phyloP scores from a whole-genome alignment of 495 filamentous ascomycete genomes.

The Thermochaetoides thermophila region DNA sequence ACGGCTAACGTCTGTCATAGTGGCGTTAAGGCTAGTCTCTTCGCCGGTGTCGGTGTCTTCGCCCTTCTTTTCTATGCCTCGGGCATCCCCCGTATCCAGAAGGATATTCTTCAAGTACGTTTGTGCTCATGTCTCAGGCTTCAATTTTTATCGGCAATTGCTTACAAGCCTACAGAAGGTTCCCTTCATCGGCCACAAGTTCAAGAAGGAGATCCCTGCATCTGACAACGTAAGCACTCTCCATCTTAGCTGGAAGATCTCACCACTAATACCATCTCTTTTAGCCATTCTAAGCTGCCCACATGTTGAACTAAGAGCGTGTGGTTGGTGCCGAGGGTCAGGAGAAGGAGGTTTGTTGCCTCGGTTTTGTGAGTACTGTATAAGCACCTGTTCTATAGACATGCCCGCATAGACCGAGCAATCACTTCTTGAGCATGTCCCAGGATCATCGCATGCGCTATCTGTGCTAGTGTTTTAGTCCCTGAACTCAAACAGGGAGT shows the following conservation, averaged over 20 bases:
- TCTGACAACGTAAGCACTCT: conserved; percentile 39
- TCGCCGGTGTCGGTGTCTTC: conserved; percentile 41
- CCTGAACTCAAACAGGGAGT: no score
- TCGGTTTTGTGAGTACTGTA: conserved; percentile 8
- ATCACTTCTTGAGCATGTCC: not conserved
- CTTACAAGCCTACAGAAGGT: conserved; percentile 31
- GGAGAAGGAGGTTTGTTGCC: not conserved
- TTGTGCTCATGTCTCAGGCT: not conserved
- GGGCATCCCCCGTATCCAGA: conserved; percentile 39
- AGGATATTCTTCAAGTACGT: conserved; percentile 38
- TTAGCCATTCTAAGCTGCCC: conserved; percentile 30
- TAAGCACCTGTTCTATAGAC: conserved; percentile 10
- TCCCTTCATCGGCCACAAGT: conserved; percentile 36
- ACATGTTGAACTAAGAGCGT: conserved; percentile 1
- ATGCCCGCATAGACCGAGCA: conserved; percentile 1
- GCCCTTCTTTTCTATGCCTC: conserved; percentile 45
- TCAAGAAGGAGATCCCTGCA: conserved; percentile 34
- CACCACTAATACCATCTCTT: conserved; percentile 1
- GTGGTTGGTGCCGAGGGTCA: not conserved
- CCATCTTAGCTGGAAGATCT: not conserved
- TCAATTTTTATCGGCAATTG: not conserved
- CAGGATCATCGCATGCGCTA: no score
- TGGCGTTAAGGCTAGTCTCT: conserved; percentile 28
- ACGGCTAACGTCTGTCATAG: no score
- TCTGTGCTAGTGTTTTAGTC: no score